A percentile compares a stretch with the other conserved stretches of the same genome.
Evolutionary conservation across 2,329 filamentous ascomycete species (phyloP).

Genomic region (Cladosporium sp.): DNA sequence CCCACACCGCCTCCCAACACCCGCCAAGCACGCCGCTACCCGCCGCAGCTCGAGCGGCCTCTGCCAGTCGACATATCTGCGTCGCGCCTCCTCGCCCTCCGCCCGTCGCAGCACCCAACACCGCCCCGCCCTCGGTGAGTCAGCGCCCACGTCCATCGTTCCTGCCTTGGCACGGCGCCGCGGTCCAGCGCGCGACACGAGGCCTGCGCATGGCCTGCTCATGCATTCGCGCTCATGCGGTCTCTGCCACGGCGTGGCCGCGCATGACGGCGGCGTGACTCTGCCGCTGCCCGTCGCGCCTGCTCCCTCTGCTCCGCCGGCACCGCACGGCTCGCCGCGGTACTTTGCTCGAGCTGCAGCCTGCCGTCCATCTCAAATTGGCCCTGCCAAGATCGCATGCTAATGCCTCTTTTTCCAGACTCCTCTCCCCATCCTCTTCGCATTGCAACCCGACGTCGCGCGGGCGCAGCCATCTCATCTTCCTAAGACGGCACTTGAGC

Average conservation of each 20-base stretch:
- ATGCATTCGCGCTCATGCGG: background rate
- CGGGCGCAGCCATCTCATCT: background rate
- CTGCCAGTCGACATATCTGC: constrained; percentile 3
- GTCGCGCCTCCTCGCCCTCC: constrained; percentile 1
- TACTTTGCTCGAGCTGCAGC: constrained; percentile 8
- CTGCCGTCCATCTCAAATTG: constrained; percentile 3
- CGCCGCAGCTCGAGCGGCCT: constrained; percentile 1
- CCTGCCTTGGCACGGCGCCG: background rate
- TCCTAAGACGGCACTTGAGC: background rate
- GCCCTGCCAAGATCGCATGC: constrained; percentile 2
- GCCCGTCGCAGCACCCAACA: constrained; percentile 6
- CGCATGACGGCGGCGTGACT: constrained; percentile 2
- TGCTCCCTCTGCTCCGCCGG: constrained; percentile 3
- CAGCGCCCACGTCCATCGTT: background rate
- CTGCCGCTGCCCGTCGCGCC: constrained; percentile 1
- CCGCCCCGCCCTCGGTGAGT: constrained; percentile 1
- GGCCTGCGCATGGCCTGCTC: background rate
- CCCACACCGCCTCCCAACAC: constrained; percentile 6
- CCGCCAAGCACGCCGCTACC: constrained; percentile 6
- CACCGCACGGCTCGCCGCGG: constrained; percentile 6
- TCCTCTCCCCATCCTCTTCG: constrained; percentile 1
- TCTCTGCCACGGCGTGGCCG: background rate
- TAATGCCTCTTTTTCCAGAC: constrained; percentile 2
- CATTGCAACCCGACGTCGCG: background rate
- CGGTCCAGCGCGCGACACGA: background rate